Conservation (phyloP, 2,329 filamentous ascomycete genomes). For the Diaporthe citrichinensis region DNA sequence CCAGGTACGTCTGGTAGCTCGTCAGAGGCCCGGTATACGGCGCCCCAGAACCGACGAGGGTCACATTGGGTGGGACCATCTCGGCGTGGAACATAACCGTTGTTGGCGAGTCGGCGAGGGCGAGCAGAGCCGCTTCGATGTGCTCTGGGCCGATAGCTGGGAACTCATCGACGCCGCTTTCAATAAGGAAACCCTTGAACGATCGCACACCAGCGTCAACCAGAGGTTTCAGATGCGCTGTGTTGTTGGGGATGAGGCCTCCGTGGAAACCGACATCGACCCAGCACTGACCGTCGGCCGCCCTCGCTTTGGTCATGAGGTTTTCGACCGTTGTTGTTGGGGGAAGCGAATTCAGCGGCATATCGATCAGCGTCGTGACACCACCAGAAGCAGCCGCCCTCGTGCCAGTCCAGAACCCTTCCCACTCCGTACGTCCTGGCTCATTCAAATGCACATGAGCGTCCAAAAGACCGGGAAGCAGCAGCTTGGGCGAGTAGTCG, state of each 20-base stretch:
- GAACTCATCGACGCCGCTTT: slow-evolving; percentile 96
- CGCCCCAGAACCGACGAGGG: slow-evolving; percentile 83
- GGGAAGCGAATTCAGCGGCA: slow-evolving; percentile 97
- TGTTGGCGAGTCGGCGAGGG: slow-evolving; percentile 84
- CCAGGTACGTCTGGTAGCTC: slow-evolving; percentile 90
- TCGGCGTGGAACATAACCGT: slow-evolving; percentile 99
- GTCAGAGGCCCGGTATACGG: slow-evolving; percentile 80
- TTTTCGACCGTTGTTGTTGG: slow-evolving; percentile 93
- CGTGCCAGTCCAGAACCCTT: slow-evolving; percentile 96
- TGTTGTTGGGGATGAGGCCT: slow-evolving; percentile 92
- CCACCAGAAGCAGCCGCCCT: slow-evolving; percentile 94
- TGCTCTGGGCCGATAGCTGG: slow-evolving; percentile 88
- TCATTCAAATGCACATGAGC: slow-evolving; percentile 98
- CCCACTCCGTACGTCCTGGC: slow-evolving; percentile 98
- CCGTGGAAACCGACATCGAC: slow-evolving; percentile 98
- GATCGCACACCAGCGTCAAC: slow-evolving; percentile 90
- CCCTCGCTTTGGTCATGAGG: slow-evolving; percentile 86
- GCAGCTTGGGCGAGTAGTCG: slow-evolving; percentile 86
- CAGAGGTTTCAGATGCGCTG: slow-evolving; percentile 81
- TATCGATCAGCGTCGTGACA: slow-evolving; percentile 96
- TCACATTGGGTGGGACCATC: slow-evolving; percentile 91
- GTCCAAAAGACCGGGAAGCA: slow-evolving; percentile 95
- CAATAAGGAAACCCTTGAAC: slow-evolving; percentile 98
- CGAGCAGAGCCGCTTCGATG: slow-evolving; percentile 83
- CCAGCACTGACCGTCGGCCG: slow-evolving; percentile 91